Evolutionary conservation across 345 rosid genomes (phyloP).

Genomic region (Stellera chamaejasme): DNA sequence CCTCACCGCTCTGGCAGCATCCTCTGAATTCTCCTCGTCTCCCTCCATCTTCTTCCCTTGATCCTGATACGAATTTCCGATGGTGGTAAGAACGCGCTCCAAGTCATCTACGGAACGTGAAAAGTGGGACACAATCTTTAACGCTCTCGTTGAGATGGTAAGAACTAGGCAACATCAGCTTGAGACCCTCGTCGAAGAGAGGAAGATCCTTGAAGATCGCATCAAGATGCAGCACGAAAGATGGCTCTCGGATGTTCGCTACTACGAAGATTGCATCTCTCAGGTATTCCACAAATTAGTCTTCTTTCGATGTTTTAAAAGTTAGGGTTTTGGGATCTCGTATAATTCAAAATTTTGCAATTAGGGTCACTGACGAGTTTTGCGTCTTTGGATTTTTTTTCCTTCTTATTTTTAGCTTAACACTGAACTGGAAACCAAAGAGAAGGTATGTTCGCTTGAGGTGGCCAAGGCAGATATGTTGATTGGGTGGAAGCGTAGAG

Average conservation of each 20-base stretch:
- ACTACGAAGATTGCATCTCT: slow-evolving; percentile 39
- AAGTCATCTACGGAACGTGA: slow-evolving; percentile 28
- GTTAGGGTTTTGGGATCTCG: slow-evolving; percentile 26
- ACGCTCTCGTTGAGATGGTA: slow-evolving; percentile 39
- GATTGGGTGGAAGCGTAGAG: slow-evolving; percentile 47
- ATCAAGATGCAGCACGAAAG: slow-evolving; percentile 32
- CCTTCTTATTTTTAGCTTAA: slow-evolving; percentile 33
- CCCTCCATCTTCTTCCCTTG: slow-evolving; percentile 5
- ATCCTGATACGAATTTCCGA: slow-evolving; percentile 11
- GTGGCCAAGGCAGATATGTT: slow-evolving; percentile 47
- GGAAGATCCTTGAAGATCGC: slow-evolving; percentile 48
- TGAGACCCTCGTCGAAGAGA: slow-evolving; percentile 41
- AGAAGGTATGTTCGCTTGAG: slow-evolving; percentile 35
- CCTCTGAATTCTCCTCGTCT: background rate
- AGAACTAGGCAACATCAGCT: slow-evolving; percentile 62
- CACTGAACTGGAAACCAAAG: slow-evolving; percentile 27
- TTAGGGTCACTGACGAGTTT: background rate
- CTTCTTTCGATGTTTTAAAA: slow-evolving; percentile 6
- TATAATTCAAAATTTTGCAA: slow-evolving; percentile 6
- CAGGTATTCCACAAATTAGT: slow-evolving; percentile 28
- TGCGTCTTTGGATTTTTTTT: background rate
- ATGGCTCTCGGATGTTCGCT: slow-evolving; percentile 40
- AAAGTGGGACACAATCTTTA: slow-evolving; percentile 55
- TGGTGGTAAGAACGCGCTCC: slow-evolving; percentile 21
- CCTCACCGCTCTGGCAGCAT: background rate